phyloP scores from a whole-genome alignment of 768 basidiomycete genomes.

The Pleurotus pulmonarius region DNA sequence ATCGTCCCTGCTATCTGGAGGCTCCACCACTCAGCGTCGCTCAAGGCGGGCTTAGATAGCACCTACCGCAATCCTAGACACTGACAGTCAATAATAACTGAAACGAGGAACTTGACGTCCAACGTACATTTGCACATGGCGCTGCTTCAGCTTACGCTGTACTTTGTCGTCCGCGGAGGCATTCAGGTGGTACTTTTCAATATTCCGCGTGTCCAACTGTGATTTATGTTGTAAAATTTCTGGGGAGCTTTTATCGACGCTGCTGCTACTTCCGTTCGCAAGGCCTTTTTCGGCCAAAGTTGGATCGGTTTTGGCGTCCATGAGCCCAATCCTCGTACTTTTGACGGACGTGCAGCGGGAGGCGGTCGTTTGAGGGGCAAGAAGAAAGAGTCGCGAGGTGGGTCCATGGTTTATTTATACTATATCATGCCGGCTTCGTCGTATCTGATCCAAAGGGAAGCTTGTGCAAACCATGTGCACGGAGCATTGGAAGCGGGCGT shows the following conservation, averaged over 20 bases:
- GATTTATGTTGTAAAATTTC: not conserved
- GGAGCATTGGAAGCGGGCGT: too few species aligned
- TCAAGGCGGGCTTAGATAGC: not conserved
- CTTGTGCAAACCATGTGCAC: too few species aligned
- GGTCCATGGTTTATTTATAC: too few species aligned
- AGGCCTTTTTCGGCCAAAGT: conserved; percentile 1
- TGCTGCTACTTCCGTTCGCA: not conserved
- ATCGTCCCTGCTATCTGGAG: conserved; percentile 66
- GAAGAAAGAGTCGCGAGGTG: too few species aligned
- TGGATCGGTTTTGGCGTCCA: not conserved
- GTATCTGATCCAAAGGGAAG: too few species aligned
- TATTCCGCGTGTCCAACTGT: not conserved
- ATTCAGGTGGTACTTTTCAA: conserved; percentile 41
- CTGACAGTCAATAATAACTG: not conserved
- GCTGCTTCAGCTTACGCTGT: conserved; percentile 68
- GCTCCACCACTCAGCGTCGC: not conserved
- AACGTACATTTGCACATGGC: conserved; percentile 73
- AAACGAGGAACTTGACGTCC: not conserved
- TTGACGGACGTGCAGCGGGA: too few species aligned
- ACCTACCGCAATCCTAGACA: conserved; percentile 59
- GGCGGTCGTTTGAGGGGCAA: too few species aligned
- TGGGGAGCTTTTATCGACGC: not conserved
- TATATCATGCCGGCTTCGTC: too few species aligned
- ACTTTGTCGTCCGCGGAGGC: conserved; percentile 64
- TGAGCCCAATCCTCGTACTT: too few species aligned